phyloP scores from a whole-genome alignment of 305 asterid genomes.

The Fraxinus platypoda region DNA sequence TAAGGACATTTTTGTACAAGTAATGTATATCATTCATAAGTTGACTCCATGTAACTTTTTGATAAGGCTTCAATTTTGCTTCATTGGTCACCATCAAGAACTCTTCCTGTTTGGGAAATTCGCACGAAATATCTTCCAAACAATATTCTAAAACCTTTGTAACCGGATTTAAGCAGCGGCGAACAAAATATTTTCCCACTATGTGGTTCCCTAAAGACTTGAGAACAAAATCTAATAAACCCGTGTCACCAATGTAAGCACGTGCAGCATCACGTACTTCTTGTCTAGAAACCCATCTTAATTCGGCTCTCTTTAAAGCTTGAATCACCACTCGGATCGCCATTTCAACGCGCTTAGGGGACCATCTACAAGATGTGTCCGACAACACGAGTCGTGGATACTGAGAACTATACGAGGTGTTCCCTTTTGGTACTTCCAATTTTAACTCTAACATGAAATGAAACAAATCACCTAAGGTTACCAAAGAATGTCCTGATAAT shows the following conservation, averaged over 20 bases:
- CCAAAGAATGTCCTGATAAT: constrained; percentile 62
- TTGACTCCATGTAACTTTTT: constrained; percentile 59
- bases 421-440: constrained; percentile 50
- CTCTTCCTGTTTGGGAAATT: constrained; percentile 44
- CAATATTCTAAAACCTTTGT: constrained; percentile 89
- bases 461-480: constrained; percentile 58
- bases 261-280: constrained; percentile 87
- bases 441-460: constrained; percentile 77
- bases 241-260: constrained; percentile 87
- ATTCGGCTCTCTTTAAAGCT: constrained; percentile 64
- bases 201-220: constrained; percentile 88
- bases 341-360: constrained; percentile 88
- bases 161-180: constrained; percentile 81
- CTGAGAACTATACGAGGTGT: constrained; percentile 25
- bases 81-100: constrained; percentile 11
- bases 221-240: constrained; percentile 83
- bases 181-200: constrained; percentile 84
- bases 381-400: constrained; percentile 57
- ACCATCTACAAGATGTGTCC: constrained; percentile 89
- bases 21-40: constrained; percentile 60
- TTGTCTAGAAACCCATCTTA: constrained; percentile 85
- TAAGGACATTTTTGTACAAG: constrained; percentile 47
- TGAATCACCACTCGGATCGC: constrained; percentile 86
- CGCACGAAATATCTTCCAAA: constrained; percentile 68
- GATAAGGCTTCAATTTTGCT: constrained; percentile 28